Base-by-base conservation (phyloP, 2,329 filamentous ascomycete genomes). In the Truncatella angustata region DNA sequence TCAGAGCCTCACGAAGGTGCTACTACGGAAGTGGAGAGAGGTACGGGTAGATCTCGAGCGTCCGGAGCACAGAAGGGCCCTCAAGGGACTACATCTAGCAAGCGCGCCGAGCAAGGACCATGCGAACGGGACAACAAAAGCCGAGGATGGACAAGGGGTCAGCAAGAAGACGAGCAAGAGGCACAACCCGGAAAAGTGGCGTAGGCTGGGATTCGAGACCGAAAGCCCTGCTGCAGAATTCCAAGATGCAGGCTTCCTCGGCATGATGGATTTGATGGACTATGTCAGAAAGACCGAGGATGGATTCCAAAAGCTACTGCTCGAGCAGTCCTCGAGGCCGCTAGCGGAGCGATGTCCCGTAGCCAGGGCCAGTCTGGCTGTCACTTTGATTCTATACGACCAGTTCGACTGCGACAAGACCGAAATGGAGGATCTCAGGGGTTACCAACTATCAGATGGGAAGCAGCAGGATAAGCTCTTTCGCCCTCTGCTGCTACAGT, bases 201-300 rank as follows among this genome's bases (percentile, higher is more conserved):
- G 91, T 61, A 81, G 92, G 50, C 70, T 99, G 37, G 94, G 94
- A 3, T 99, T 99, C 63, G 88, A 94, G 68, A 87, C 88, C 0
- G 94, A 99, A 70, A 92, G 83, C 59, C 94, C 94, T 3, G 86
- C 86, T 0, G 80, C 81, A 61, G 94, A 99, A 61, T 97, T 99
- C 65, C 86, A 91, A 18, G 77, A 83, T 35, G 88, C 89, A 24
- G 94, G 94, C 0, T 97, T 92, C 66, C 72, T 99, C 50, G 94
- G 94, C 24, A 90, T 99, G 83, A 97, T 99, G 92, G 94, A 99
- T 68, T 72, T 99, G 63, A 90, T 91, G 2, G 92, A 97, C 69
- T 99, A 91, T 67, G 91, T 96, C 45, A 84, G 88, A 63, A 96
- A 91, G 66, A 87, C 96, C 65, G 91, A 96, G 67, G 92, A 97